Base-by-base conservation (phyloP, 2,329 filamentous ascomycete species). In the Sporothrix curviconia region DNA sequence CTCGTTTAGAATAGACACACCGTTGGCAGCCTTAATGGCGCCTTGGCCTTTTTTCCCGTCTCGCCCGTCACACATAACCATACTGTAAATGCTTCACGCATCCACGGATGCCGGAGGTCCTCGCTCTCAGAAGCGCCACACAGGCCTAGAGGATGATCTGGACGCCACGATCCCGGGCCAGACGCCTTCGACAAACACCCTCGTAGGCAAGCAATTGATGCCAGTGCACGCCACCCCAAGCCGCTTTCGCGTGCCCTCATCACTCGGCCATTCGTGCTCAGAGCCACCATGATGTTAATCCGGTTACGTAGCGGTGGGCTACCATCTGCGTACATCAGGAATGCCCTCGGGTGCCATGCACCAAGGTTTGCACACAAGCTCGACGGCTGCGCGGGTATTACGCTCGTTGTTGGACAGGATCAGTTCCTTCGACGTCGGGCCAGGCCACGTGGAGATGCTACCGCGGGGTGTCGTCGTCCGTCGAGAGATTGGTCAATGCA, bases 301-400 rank as follows among this genome's bases (percentile, higher is more conserved):
- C 92, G 80, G 55, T 89, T 85, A 25, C 80, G 81, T 0, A 90
- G 88, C 60, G 86, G 81, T 4, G 59, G 22, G 25, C 80, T 78
- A 11, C 78, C 80, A 58, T 88, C 86, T 0, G 84, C 86, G 64
- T 90, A 92, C 28, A 87, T 78, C 1, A 80, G 77, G n/a, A 3
- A 89, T 78, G 17, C 86, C 86, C 36, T 84, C 78, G 0, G 85
- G 81, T 1, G 79, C 79, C n/a, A 57, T 87, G 85, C 68, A 90
- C 87, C 15, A 99, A n/a, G n/a, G 78, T 66, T 99, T 99, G 74
- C 94, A 99, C 22, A 96, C 78, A 3, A 99, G 79, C 70, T 99
- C 92, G 25, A 90, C 89, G 0, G 90, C 83, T 0, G 92, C 92
- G 52, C 92, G 89, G 57, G 87, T 86, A 17, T 99, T 81, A 62